A percentile compares a stretch with the other conserved stretches of the same genome.
Conservation (phyloP, 179 eudicot genomes). For the Silene vulgaris region DNA sequence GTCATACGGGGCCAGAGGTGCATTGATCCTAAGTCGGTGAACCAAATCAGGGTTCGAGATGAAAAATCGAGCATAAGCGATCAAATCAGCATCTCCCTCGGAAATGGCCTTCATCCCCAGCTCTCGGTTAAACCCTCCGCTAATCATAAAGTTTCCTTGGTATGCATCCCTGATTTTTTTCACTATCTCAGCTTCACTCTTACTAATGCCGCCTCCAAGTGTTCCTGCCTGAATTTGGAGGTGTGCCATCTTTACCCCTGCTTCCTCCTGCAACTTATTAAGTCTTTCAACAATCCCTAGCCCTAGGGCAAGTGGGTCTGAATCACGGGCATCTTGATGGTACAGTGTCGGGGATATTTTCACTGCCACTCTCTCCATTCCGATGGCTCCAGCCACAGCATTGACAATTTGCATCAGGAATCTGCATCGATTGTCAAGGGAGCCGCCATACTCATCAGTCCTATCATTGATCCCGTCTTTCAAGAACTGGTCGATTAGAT, state of each 20-base stretch:
- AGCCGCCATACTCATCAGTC: conserved; percentile 62
- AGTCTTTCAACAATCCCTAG: conserved; percentile 57
- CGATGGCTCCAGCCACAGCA: conserved; percentile 34
- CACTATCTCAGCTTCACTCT: conserved; percentile 41
- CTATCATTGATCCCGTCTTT: conserved; percentile 75
- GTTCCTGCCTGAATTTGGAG: conserved; percentile 71
- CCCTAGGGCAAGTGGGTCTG: conserved; percentile 69
- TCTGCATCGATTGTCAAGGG: conserved; percentile 46
- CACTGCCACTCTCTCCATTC: conserved; percentile 53
- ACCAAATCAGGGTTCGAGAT: conserved; percentile 81
- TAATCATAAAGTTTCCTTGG: conserved; percentile 57
- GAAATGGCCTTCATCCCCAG: conserved; percentile 59
- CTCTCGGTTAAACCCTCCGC: conserved; percentile 60
- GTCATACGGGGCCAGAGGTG: conserved; percentile 47
- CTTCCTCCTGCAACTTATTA: conserved; percentile 42
- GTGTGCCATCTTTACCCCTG: conserved; percentile 43
- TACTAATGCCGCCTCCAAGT: conserved; percentile 40
- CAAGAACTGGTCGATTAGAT: conserved; percentile 72
- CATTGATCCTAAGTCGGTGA: conserved; percentile 56
- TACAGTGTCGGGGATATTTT: conserved; percentile 71
- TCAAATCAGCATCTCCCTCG: conserved; percentile 68
- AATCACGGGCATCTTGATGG: conserved; percentile 63
- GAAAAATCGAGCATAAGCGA: conserved; percentile 64
- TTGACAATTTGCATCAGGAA: conserved; percentile 28
- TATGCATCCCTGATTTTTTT: conserved; percentile 50